phyloP scores from a whole-genome alignment of 2,329 filamentous ascomycete species.

The Penicillium sp. region DNA sequence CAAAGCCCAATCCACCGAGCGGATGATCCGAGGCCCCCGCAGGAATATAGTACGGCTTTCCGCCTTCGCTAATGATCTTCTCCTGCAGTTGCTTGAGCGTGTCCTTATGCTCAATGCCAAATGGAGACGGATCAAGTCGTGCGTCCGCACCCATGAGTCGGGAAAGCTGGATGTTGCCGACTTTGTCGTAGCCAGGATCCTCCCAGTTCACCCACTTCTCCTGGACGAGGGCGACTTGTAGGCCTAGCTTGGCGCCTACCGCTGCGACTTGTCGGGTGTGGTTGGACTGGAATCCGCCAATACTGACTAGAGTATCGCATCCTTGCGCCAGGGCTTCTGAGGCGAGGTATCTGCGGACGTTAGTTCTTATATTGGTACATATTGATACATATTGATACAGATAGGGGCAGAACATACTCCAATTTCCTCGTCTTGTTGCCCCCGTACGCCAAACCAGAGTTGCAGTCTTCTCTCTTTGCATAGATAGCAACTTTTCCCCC shows the following conservation, averaged over 20 bases:
- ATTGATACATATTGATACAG: too few species aligned
- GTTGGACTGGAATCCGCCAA: conserved; percentile 67
- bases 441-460: conserved; percentile 63
- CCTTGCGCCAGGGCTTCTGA: conserved; percentile 57
- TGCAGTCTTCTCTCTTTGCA: conserved; percentile 69
- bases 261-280: conserved; percentile 66
- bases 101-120: conserved; percentile 66
- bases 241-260: conserved; percentile 55
- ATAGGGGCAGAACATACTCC: conserved; percentile 34
- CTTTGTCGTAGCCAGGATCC: conserved; percentile 57
- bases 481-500: conserved; percentile 59
- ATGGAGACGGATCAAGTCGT: conserved; percentile 55
- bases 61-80: conserved; percentile 51
- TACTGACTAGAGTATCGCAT: conserved; percentile 61
- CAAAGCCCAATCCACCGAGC: conserved; percentile 66
- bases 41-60: conserved; percentile 68
- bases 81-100: conserved; percentile 54
- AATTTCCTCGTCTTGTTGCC: conserved; percentile 69
- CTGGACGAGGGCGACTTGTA: conserved; percentile 53
- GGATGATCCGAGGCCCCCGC: conserved; percentile 68
- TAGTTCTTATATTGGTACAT: too few species aligned
- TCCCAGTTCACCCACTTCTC: conserved; percentile 66
- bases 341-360: conserved; percentile 57
- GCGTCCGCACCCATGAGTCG: conserved; percentile 55
- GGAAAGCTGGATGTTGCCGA: conserved; percentile 69